Evolutionary conservation across 2,329 filamentous ascomycete species (phyloP), one percentile per base, ranked within the genome.

Genomic region (Cadophora sp.): DNA sequence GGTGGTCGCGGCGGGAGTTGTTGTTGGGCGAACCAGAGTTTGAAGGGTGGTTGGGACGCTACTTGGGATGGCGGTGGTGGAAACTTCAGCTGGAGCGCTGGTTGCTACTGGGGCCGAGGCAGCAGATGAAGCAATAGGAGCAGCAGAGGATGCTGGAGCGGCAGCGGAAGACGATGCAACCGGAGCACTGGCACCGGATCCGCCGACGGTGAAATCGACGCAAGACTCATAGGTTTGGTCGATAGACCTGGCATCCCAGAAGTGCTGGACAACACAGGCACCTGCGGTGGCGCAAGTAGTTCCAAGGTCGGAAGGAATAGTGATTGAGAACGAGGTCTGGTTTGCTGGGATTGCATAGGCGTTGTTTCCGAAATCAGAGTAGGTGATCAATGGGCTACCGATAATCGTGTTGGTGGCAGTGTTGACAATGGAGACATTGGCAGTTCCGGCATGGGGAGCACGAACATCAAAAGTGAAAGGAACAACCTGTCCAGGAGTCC

Each of bases 141-240:
- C 60, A 51, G 43, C 40, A n/a, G 60, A 62, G 8, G 60, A 24
- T 4, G n/a, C n/a, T 51, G 58, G 50, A 34, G 61, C n/a, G 16
- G 61, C 53, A 27, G 61, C n/a, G 14, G 61, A 40, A 27, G 27
- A 26, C 11, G 62, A 43, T 14, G 58, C 58, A 8, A 60, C 63
- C 22, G 50, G 34, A 26, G 48, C 46, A 19, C 46, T 46, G 24
- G 50, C 14, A 14, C 65, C 67, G 14, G 64, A 48, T 58, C 65
- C 66, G 48, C 68, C 70, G 29, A 76, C 69, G 8, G 68, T 70
- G 69, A 87, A 86, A 76, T 87, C 85, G 66, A 87, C 78, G 74
- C 85, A 87, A 62, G 80, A 80, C 79, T 86, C 83, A 75, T 87
- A 87, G n/a, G 85, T 86, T 81, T 87, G 85, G 71, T 84, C 76